phyloP scores from a whole-genome alignment of 1,284 basidiomycete genomes.

The Leccinum pachyderme region DNA sequence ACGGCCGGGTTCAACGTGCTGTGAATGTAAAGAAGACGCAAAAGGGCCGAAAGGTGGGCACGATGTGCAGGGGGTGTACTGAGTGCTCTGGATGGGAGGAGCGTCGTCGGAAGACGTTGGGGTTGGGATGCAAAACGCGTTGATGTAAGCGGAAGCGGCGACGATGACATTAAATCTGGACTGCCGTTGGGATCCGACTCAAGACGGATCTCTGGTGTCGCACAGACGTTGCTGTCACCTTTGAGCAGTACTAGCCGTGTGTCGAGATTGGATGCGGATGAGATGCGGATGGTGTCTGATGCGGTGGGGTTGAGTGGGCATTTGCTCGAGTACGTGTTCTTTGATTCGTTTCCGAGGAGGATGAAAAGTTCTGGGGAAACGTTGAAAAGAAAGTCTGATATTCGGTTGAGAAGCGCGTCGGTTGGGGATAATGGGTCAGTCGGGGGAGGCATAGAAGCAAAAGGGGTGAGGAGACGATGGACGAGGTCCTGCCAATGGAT shows the following conservation, averaged over 20 bases:
- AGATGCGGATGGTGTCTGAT: constrained; percentile 46
- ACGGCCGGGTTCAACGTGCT: constrained; percentile 70
- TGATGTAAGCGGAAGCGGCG: background rate
- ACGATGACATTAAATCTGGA: constrained; percentile 27
- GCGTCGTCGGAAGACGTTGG: constrained; percentile 41
- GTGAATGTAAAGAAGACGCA: constrained; percentile 74
- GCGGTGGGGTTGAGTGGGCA: constrained; percentile 57
- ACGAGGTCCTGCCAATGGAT: constrained; percentile 55
- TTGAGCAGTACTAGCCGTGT: constrained; percentile 49
- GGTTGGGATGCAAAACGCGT: constrained; percentile 22
- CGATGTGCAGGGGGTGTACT: constrained; percentile 49
- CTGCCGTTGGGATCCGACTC: constrained; percentile 35
- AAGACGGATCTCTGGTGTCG: constrained; percentile 57
- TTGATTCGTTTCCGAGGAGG: constrained; percentile 52
- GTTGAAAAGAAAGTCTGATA: constrained; percentile 56
- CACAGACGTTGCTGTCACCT: constrained; percentile 20
- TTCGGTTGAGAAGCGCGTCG: constrained; percentile 50
- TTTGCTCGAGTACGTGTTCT: constrained; percentile 31
- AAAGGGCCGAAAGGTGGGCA: constrained; percentile 60
- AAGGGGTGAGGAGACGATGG: constrained; percentile 55
- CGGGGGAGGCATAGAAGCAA: constrained; percentile 48
- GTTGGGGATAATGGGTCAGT: constrained; percentile 39
- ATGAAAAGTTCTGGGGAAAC: constrained; percentile 53
- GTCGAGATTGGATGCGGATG: constrained; percentile 53
- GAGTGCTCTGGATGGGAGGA: constrained; percentile 51